A percentile compares a stretch with the other conserved stretches of the same genome.
Conservation (phyloP, 768 basidiomycete genomes). For the Pulveroboletus sp. region DNA sequence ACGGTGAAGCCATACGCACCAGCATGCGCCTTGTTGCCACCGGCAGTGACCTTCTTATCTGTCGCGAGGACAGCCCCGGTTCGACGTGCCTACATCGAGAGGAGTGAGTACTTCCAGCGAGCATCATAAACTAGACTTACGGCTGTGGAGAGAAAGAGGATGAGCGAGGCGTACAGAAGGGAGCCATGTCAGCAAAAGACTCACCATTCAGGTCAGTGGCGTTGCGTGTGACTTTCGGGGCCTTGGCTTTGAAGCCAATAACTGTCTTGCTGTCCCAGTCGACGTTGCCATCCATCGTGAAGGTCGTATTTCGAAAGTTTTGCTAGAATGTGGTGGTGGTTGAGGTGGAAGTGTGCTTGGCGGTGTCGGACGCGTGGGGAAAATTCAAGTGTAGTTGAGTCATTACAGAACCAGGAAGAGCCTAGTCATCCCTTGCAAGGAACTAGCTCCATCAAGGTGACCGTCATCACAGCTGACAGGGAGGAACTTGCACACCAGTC, state of each 20-base stretch:
- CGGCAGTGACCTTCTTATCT: constrained; percentile 70
- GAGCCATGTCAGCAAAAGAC: not conserved
- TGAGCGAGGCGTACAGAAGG: too few relatives aligned
- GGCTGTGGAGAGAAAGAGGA: constrained; percentile 35
- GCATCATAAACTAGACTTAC: constrained; percentile 37
- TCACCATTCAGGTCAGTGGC: constrained; percentile 52
- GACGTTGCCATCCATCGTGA: constrained; percentile 39
- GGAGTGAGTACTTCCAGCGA: constrained; percentile 4
- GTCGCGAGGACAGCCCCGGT: constrained; percentile 73
- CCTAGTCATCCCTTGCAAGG: too few relatives aligned
- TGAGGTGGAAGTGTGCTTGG: not conserved
- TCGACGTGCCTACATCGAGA: constrained; percentile 56
- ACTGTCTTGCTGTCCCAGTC: constrained; percentile 74
- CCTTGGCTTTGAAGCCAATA: constrained; percentile 64
- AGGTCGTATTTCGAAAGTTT: too few relatives aligned
- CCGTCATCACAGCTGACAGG: too few relatives aligned
- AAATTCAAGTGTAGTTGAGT: too few relatives aligned
- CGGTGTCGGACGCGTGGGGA: too few relatives aligned
- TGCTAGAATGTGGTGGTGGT: constrained; percentile 22
- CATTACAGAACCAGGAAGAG: too few relatives aligned
- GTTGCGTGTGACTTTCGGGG: constrained; percentile 60
- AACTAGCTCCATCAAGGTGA: too few relatives aligned
- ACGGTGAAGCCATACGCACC: constrained; percentile 46
- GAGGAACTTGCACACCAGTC: too few relatives aligned
- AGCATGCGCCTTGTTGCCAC: constrained; percentile 71